These are phyloP conservation scores for Flaveria floridana DNA, from an alignment of 140 eudicot genomes.

Conservation along the genomic window DNA sequence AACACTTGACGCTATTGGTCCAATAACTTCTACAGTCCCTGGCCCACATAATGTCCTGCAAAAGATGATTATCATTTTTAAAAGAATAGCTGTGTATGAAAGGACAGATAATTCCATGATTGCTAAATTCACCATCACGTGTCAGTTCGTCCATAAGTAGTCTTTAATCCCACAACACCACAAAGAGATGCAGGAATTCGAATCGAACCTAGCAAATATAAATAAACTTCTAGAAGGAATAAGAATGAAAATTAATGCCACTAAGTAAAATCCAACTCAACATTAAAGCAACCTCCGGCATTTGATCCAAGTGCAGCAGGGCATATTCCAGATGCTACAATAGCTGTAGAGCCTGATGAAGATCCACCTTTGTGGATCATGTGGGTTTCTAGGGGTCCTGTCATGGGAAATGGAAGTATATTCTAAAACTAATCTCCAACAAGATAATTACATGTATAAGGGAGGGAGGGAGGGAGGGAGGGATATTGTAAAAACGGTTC, in stretches of 20 bases:
- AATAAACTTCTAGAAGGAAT: conserved; percentile 19
- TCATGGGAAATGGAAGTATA: conserved; percentile 17
- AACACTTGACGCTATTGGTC: conserved; percentile 75
- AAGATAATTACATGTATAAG: not conserved
- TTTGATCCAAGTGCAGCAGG: conserved; percentile 90
- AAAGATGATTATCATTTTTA: not conserved
- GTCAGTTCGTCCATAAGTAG: conserved; percentile 74
- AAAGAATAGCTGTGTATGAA: not conserved
- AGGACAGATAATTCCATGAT: not conserved
- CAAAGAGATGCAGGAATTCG: conserved; percentile 90
- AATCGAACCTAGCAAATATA: conserved; percentile 61
- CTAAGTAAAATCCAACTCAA: not conserved
- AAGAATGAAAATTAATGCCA: not conserved
- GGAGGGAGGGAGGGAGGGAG: not conserved
- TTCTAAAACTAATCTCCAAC: not conserved
- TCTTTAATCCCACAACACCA: conserved; percentile 86
- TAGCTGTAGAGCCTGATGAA: conserved; percentile 91
- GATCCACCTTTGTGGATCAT: conserved; percentile 78
- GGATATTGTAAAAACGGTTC: not conserved
- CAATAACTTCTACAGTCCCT: conserved; percentile 80
- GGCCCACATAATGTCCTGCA: conserved; percentile 49
- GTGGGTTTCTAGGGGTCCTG: conserved; percentile 93
- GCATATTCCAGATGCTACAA: conserved; percentile 87
- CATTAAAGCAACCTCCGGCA: conserved; percentile 71
- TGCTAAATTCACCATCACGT: conserved; percentile 52